Percentiles rank a stretch among this genome's conserved stretches.
phyloP scores from a whole-genome alignment of 495 filamentous ascomycete genomes.

The Opeltia flavorubescens region DNA sequence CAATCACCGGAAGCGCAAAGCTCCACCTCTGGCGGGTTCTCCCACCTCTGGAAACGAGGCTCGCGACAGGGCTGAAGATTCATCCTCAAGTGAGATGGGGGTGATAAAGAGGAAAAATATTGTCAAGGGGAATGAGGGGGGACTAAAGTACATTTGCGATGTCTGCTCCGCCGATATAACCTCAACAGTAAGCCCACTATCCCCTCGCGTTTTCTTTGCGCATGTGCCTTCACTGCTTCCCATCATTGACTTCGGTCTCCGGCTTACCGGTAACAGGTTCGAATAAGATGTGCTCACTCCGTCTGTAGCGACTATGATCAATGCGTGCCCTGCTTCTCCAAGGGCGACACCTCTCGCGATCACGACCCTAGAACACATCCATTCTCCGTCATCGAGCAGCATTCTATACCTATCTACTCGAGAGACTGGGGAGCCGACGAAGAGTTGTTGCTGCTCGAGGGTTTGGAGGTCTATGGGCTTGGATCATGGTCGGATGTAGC shows the following conservation, averaged over 20 bases:
- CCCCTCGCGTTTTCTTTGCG: neutral
- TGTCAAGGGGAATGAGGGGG: constrained; percentile 75
- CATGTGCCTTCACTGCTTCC: neutral
- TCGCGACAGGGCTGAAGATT: neutral
- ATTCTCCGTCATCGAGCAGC: constrained; percentile 92
- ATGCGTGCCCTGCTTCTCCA: constrained; percentile 88
- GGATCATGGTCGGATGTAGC: constrained; percentile 97
- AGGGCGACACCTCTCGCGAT: constrained; percentile 57
- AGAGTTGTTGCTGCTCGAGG: constrained; percentile 81
- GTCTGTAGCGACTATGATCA: constrained; percentile 90
- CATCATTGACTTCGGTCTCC: neutral
- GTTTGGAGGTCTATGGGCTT: constrained; percentile 92
- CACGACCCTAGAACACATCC: constrained; percentile 77
- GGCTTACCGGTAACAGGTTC: constrained; percentile 44
- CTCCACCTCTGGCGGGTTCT: neutral
- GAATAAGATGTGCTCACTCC: constrained; percentile 76
- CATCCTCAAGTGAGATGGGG: constrained; percentile 45
- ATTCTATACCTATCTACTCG: constrained; percentile 92
- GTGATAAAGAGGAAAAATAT: constrained; percentile 95
- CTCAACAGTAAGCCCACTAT: constrained; percentile 55
- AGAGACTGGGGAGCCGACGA: constrained; percentile 96
- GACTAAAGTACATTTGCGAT: constrained; percentile 91
- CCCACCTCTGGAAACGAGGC: neutral
- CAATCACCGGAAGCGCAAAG: neutral
- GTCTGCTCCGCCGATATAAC: constrained; percentile 92